These are phyloP conservation scores for Flueggea neowawraea DNA, from an alignment of 441 rosid genomes.

Conservation along the genomic window DNA sequence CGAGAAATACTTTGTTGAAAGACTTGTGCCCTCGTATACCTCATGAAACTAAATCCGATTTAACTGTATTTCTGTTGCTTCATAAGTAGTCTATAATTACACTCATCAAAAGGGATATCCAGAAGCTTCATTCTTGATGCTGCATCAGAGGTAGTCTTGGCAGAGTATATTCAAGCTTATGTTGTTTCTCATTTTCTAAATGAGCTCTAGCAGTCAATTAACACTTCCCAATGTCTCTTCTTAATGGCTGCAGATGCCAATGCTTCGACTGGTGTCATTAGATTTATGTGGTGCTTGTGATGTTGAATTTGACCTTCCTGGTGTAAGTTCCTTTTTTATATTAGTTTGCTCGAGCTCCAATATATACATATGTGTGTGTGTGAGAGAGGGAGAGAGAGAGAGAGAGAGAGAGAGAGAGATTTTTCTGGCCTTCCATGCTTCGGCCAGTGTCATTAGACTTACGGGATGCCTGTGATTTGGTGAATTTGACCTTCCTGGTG, in stretches of 20 bases:
- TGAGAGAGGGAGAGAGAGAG: too few relatives aligned
- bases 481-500: constrained; percentile 7
- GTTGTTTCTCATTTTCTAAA: not conserved
- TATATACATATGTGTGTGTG: too few relatives aligned
- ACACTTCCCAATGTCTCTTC: not conserved
- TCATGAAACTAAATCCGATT: too few relatives aligned
- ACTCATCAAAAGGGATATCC: constrained; percentile 34
- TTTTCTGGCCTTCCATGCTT: too few relatives aligned
- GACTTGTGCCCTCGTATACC: too few relatives aligned
- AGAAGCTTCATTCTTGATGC: constrained; percentile 59
- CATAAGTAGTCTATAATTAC: not conserved
- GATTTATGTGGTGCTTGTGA: constrained; percentile 76
- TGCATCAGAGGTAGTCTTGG: constrained; percentile 45
- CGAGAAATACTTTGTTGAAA: too few relatives aligned
- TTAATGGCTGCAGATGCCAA: constrained; percentile 45
- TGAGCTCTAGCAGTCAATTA: not conserved
- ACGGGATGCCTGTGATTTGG: too few relatives aligned
- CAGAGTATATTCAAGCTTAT: not conserved
- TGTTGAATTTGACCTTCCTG: constrained; percentile 58
- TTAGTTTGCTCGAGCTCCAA: too few relatives aligned
- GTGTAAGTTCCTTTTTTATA: not conserved
- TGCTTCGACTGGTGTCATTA: constrained; percentile 61
- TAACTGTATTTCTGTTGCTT: not conserved
- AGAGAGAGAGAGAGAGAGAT: too few relatives aligned
- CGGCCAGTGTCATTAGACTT: too few relatives aligned